phyloP scores from a whole-genome alignment of 2,329 filamentous ascomycete species.

The Diaporthe amygdali region DNA sequence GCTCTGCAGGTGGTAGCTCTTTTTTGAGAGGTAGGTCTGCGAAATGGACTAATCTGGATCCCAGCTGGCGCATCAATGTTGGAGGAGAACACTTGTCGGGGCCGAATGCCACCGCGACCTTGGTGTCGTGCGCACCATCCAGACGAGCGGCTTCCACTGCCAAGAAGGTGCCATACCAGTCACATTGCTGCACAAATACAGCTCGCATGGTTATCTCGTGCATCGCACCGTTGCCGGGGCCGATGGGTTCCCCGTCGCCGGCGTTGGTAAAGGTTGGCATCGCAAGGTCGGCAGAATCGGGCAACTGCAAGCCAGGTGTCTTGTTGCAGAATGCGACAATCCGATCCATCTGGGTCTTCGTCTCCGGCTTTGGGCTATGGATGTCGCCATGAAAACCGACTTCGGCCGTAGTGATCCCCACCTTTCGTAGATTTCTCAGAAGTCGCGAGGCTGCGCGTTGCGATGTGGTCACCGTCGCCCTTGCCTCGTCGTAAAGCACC shows the following conservation, averaged over 20 bases:
- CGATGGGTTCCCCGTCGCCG: not conserved
- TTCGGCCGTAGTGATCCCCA: constrained; percentile 34
- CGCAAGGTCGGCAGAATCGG: constrained; percentile 34
- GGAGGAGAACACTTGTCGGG: no score
- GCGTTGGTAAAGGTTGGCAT: constrained; percentile 30
- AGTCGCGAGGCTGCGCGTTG: constrained; percentile 26
- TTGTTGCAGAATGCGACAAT: constrained; percentile 35
- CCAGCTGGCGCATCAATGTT: no score
- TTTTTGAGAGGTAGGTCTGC: no score
- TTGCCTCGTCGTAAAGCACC: constrained; percentile 41
- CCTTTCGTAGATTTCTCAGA: constrained; percentile 30
- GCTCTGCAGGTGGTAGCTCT: no score
- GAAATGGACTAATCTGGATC: no score
- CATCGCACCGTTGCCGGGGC: not conserved
- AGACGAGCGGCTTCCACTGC: no score
- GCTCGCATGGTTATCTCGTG: constrained; percentile 32
- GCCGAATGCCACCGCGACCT: no score
- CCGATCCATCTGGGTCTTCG: constrained; percentile 16
- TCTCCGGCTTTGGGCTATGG: constrained; percentile 30
- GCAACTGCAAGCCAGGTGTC: constrained; percentile 36
- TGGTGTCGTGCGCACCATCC: no score
- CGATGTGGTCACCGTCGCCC: constrained; percentile 41
- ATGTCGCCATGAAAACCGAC: constrained; percentile 39
- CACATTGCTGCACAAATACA: constrained; percentile 38
- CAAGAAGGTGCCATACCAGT: constrained; percentile 41